These are phyloP conservation scores for Tuber umbilicatum DNA, from an alignment of 495 filamentous ascomycete genomes.

Conservation along the genomic window DNA sequence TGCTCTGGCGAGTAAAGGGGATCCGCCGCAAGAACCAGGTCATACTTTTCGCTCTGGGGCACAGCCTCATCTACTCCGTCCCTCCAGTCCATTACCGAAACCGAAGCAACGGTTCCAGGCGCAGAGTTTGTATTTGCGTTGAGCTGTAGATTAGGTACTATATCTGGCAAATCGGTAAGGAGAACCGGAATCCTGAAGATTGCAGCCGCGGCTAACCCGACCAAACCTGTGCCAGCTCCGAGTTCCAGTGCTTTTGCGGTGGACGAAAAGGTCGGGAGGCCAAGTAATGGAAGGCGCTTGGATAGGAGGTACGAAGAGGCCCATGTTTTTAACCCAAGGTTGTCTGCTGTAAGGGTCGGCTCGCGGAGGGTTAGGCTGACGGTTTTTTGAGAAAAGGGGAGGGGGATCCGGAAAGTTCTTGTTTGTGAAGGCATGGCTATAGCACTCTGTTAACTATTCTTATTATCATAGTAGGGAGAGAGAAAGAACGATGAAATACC, in stretches of 20 bases:
- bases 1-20: conserved; percentile 64
- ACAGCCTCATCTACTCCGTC: conserved; percentile 34
- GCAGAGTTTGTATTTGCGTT: conserved; percentile 55
- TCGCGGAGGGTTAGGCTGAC: conserved; percentile 66
- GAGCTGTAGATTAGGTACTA: conserved; percentile 58
- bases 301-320: conserved; percentile 79
- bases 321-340: conserved; percentile 90
- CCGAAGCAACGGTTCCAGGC: conserved; percentile 44
- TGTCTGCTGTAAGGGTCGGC: conserved; percentile 76
- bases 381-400: conserved; percentile 17
- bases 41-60: conserved; percentile 48
- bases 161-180: conserved; percentile 65
- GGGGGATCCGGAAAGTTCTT: conserved; percentile 64
- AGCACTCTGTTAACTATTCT: background rate
- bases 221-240: conserved; percentile 59
- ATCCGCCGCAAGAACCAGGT: conserved; percentile 64
- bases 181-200: conserved; percentile 42
- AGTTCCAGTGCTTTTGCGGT: conserved; percentile 51
- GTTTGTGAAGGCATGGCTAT: conserved; percentile 71
- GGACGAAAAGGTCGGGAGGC: conserved; percentile 7
- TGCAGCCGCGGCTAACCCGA: conserved; percentile 52
- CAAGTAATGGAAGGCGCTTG: conserved; percentile 52
- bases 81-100: conserved; percentile 64
- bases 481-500: conserved; percentile 42
- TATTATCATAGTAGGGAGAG: background rate